These are phyloP conservation scores for Fusarium mangiferae DNA, from an alignment of 2,329 filamentous ascomycete species.

Conservation along the genomic window DNA sequence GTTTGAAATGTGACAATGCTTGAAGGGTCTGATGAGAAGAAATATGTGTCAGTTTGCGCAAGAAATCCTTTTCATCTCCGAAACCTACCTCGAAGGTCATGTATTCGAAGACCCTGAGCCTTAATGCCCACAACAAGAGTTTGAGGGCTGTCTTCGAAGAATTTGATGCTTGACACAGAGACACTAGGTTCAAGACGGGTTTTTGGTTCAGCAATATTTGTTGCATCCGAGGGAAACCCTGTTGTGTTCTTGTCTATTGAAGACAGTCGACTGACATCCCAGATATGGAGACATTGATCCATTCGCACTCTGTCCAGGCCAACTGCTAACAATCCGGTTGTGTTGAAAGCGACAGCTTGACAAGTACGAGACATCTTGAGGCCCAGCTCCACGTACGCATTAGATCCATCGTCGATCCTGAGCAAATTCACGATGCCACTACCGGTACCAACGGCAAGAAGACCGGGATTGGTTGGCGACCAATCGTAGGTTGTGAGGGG, in stretches of 20 bases:
- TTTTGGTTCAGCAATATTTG: constrained; percentile 66
- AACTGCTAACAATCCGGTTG: constrained; percentile 76
- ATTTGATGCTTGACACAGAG: constrained; percentile 84
- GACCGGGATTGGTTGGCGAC: constrained; percentile 69
- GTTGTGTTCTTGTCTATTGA: constrained; percentile 57
- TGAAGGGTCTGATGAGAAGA: constrained; percentile 54
- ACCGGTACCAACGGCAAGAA: constrained; percentile 80
- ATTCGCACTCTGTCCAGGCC: constrained; percentile 84
- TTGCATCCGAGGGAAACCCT: constrained; percentile 62
- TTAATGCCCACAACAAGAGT: constrained; percentile 81
- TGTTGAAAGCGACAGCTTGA: constrained; percentile 84
- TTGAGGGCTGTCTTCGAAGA: constrained; percentile 81
- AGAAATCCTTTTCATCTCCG: not conserved
- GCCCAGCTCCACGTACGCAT: constrained; percentile 71
- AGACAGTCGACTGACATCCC: constrained; percentile 75
- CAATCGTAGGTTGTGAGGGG: constrained; percentile 74
- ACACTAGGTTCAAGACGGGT: constrained; percentile 72
- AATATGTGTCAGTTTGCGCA: not conserved
- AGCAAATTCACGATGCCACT: constrained; percentile 81
- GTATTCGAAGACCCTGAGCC: constrained; percentile 77
- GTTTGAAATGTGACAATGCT: constrained; percentile 70
- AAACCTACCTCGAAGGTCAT: constrained; percentile 77
- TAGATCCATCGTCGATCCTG: constrained; percentile 76
- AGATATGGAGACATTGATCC: constrained; percentile 84
- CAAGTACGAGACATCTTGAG: constrained; percentile 81